These are phyloP conservation scores for Tuber microsphaerosporum DNA, from an alignment of 495 filamentous ascomycete genomes.

Conservation along the genomic window DNA sequence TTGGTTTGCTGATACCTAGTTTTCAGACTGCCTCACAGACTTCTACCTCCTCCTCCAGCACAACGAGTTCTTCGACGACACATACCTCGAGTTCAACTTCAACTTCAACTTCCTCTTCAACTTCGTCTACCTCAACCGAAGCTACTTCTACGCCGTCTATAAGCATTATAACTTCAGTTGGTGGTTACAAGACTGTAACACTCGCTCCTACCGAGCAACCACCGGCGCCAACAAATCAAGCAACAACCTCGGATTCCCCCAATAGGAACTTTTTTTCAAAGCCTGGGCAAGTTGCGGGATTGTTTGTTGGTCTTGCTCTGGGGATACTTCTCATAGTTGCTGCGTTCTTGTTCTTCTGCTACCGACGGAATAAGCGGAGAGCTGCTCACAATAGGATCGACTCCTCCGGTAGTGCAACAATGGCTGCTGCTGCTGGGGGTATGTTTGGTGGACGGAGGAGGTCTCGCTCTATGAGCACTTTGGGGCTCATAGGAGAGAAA, in stretches of 20 bases:
- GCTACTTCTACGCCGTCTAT: slow-evolving; percentile 43
- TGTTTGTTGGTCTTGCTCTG: slow-evolving; percentile 42
- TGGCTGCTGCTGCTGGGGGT: slow-evolving; percentile 30
- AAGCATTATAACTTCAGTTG: slow-evolving; percentile 48
- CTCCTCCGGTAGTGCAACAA: slow-evolving; percentile 13
- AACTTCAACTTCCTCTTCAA: slow-evolving; percentile 18
- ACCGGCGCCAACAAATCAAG: slow-evolving; percentile 5
- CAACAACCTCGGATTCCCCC: slow-evolving; percentile 3
- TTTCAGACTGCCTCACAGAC: slow-evolving; percentile 14
- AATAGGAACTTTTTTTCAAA: slow-evolving; percentile 35
- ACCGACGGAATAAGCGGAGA: slow-evolving; percentile 25
- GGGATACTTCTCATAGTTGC: slow-evolving; percentile 36
- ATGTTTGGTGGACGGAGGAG: slow-evolving; percentile 33
- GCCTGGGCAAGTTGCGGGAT: slow-evolving; percentile 41
- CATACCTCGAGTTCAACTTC: slow-evolving; percentile 3
- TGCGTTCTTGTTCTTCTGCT: slow-evolving; percentile 32
- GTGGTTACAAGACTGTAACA: slow-evolving; percentile 51
- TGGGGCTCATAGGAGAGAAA: slow-evolving; percentile 37
- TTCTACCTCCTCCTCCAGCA: slow-evolving; percentile 30
- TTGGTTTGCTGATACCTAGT: slow-evolving; percentile 13
- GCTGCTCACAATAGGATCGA: slow-evolving; percentile 11
- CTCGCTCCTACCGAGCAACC: slow-evolving; percentile 45
- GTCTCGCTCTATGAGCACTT: slow-evolving; percentile 39
- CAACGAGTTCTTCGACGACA: slow-evolving; percentile 23
- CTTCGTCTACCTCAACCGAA: slow-evolving; percentile 6